phyloP scores from a whole-genome alignment of 345 rosid species.

The Camelina neglecta region DNA sequence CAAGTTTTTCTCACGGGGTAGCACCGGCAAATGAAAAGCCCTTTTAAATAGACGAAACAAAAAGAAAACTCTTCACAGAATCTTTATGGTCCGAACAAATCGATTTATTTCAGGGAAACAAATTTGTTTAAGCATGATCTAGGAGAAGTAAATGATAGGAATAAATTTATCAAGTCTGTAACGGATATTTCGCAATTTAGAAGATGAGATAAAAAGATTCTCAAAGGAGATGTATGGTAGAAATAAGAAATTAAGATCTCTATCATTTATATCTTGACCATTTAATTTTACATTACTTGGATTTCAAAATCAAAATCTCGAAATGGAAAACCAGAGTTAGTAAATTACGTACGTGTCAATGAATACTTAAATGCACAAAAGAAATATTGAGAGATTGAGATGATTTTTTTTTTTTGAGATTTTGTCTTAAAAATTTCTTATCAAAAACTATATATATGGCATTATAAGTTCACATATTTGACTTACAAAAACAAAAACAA shows the following conservation, averaged over 20 bases:
- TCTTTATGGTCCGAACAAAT: constrained; percentile 28
- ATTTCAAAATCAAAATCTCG: not conserved
- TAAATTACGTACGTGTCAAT: not conserved
- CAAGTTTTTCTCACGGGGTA: constrained; percentile 36
- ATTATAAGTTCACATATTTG: constrained; percentile 20
- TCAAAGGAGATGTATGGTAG: not conserved
- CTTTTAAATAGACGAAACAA: constrained; percentile 30
- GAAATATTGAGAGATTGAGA: too few species aligned
- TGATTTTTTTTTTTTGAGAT: too few species aligned
- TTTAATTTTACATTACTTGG: not conserved
- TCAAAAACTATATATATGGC: constrained; percentile 3
- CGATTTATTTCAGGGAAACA: constrained; percentile 18
- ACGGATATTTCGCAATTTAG: not conserved
- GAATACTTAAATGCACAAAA: not conserved
- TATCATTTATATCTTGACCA: constrained; percentile 10
- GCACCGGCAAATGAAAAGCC: constrained; percentile 28
- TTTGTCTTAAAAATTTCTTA: not conserved
- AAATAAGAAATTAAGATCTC: not conserved
- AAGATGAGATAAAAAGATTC: not conserved
- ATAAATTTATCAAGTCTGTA: not conserved
- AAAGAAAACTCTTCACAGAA: constrained; percentile 40
- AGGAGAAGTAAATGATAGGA: not conserved
- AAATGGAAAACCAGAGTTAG: not conserved
- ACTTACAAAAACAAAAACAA: not conserved
- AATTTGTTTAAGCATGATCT: constrained; percentile 13